Evolutionary conservation across 1,139 yeast species (phyloP), one percentile per base, ranked within the genome.

Genomic region (Tardiomyces depauwii): DNA sequence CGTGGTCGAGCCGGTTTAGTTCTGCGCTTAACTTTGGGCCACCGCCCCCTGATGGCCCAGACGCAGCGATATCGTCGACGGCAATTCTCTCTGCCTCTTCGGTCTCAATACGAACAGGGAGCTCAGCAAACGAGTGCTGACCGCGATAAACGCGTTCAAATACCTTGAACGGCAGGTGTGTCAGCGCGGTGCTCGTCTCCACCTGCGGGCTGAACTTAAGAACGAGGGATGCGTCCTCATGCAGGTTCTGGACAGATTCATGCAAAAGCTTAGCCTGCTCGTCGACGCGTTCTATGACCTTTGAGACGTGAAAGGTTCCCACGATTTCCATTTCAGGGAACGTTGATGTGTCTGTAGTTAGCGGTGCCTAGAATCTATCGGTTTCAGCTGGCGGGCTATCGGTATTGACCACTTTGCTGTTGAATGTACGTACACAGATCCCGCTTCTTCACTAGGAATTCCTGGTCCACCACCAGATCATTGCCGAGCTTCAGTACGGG

Each of bases 71-170:
- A 14, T 30, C 64, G 36, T 63, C 62, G 10, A 64, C 62, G 1
- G 65, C 68, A 33, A 64, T 62, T 41, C 64, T 53, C 45, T 64
- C 68, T 1, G 68, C 66, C 43, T 63, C 66, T 5, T 56, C 62
- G 2, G 65, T 57, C 25, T 61, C 66, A 32, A 64, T 55, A 14
- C 53, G 51, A 13, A 58, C 54, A 3, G 53, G 51, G 16, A 60
- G 52, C 45, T 55, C 60, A 1, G 48, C 53, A 45, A 56, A 57
- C 11, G 16, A 14, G 4, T 30, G 32, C 41, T 18, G 30, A 7
- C 36, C 12, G 13, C 43, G 14, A 7, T 18, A 10, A 11, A 12
- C 36, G 5, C 36, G 36, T 44, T 62, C 65, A 42, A 51, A 64
- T 16, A 60, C 60, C 19, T 53, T 55, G 10, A 63, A 42, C 5